phyloP scores from a whole-genome alignment of 768 basidiomycete genomes.

The Mrakia frigida region DNA sequence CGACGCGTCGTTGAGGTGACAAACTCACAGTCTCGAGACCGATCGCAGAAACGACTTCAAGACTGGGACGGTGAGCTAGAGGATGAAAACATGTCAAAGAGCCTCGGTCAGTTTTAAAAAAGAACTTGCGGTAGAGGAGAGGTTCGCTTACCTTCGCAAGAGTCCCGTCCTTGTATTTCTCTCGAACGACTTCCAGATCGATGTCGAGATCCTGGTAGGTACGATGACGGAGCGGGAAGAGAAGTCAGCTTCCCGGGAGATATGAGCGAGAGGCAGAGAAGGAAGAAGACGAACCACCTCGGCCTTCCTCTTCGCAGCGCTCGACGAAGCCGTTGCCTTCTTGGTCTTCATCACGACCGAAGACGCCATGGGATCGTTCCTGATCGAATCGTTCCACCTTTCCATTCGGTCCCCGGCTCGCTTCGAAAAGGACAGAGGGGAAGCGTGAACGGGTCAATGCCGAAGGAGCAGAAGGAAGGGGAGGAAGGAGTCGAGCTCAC shows the following conservation, averaged over 20 bases:
- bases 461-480: neutral
- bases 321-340: constrained; percentile 58
- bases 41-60: constrained; percentile 17
- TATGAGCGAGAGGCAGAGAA: neutral
- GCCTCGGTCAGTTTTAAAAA: neutral
- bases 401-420: constrained; percentile 64
- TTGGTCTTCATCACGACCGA: constrained; percentile 48
- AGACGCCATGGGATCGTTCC: constrained; percentile 61
- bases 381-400: constrained; percentile 64
- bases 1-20: neutral
- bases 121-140: neutral
- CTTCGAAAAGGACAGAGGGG: too few relatives aligned
- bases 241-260: neutral
- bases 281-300: constrained; percentile 24
- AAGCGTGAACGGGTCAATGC: too few relatives aligned
- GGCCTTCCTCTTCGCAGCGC: constrained; percentile 52
- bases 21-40: constrained; percentile 4
- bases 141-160: constrained; percentile 48
- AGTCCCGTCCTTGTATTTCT: constrained; percentile 56
- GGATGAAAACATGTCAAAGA: neutral
- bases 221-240: neutral
- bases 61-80: constrained; percentile 49
- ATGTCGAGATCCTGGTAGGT: constrained; percentile 55
- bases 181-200: constrained; percentile 68
- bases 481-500: constrained; percentile 45